These are phyloP conservation scores for Coemansia sp. DNA, from an alignment of 192 early-diverging fungal species.

Conservation along the genomic window DNA sequence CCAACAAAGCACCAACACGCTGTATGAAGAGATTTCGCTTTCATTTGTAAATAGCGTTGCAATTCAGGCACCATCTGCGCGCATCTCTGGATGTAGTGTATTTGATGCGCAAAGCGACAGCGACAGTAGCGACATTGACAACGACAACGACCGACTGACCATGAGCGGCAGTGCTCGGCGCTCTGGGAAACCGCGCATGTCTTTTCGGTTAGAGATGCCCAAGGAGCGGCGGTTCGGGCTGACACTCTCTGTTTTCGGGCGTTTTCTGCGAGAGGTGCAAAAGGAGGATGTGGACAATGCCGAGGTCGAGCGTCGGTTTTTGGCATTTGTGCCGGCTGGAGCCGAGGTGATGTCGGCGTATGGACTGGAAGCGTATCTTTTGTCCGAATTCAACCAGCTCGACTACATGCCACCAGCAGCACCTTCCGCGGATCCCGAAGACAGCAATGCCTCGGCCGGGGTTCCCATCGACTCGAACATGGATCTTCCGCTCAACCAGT, in stretches of 20 bases:
- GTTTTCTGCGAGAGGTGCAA: constrained; percentile 46
- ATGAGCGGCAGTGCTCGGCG: constrained; percentile 7
- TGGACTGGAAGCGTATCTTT: constrained; percentile 47
- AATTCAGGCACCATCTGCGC: neutral
- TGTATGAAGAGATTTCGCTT: constrained; percentile 35
- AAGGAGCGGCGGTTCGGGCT: constrained; percentile 26
- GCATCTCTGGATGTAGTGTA: neutral
- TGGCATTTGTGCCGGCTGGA: constrained; percentile 25
- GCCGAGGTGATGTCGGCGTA: constrained; percentile 37
- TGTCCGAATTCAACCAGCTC: constrained; percentile 39
- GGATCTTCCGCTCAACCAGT: constrained; percentile 69
- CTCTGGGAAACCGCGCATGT: neutral
- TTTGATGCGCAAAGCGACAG: neutral
- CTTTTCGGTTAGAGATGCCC: constrained; percentile 33
- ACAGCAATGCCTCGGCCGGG: neutral
- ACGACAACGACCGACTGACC: constrained; percentile 18
- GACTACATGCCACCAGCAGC: constrained; percentile 4
- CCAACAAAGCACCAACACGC: constrained; percentile 30
- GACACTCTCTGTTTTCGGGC: constrained; percentile 37
- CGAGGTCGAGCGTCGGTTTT: constrained; percentile 28
- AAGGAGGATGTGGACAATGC: constrained; percentile 32
- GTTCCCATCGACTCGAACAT: constrained; percentile 13
- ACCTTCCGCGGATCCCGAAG: neutral
- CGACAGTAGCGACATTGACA: constrained; percentile 12
- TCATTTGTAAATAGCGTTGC: constrained; percentile 13